phyloP scores from a whole-genome alignment of 1,139 yeast species.

The Scheffersomyces stambukii region DNA sequence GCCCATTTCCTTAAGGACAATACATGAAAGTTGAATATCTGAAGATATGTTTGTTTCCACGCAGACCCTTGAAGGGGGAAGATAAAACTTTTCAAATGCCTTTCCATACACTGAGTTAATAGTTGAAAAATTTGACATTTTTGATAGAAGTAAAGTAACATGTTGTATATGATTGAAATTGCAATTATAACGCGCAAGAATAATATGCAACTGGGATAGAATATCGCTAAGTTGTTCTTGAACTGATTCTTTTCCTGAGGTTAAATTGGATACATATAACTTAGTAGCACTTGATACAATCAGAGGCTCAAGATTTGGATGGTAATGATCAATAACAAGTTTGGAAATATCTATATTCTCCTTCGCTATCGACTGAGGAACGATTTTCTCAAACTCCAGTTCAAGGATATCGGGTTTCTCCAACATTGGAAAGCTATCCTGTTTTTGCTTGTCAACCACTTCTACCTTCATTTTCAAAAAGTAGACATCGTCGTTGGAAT shows the following conservation, averaged over 20 bases:
- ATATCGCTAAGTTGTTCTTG: conserved; percentile 47
- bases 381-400: conserved; percentile 42
- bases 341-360: not conserved
- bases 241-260: conserved; percentile 19
- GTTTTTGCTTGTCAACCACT: conserved; percentile 29
- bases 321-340: conserved; percentile 4
- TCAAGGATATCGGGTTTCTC: conserved; percentile 45
- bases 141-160: conserved; percentile 54
- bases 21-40: conserved; percentile 57
- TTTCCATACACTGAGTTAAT: conserved; percentile 59
- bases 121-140: conserved; percentile 59
- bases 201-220: conserved; percentile 35
- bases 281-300: conserved; percentile 19
- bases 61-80: conserved; percentile 89
- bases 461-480: conserved; percentile 44
- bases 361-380: conserved; percentile 6
- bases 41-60: conserved; percentile 54
- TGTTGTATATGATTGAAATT: conserved; percentile 46
- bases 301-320: not conserved
- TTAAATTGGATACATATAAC: conserved; percentile 50
- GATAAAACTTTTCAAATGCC: conserved; percentile 50
- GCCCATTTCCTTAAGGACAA: conserved; percentile 27
- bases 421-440: conserved; percentile 26
- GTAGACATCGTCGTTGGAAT: conserved; percentile 63
- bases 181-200: conserved; percentile 23